These are phyloP conservation scores for Oehlia diaphana DNA, from an alignment of 192 early-diverging fungal species.

Conservation along the genomic window DNA sequence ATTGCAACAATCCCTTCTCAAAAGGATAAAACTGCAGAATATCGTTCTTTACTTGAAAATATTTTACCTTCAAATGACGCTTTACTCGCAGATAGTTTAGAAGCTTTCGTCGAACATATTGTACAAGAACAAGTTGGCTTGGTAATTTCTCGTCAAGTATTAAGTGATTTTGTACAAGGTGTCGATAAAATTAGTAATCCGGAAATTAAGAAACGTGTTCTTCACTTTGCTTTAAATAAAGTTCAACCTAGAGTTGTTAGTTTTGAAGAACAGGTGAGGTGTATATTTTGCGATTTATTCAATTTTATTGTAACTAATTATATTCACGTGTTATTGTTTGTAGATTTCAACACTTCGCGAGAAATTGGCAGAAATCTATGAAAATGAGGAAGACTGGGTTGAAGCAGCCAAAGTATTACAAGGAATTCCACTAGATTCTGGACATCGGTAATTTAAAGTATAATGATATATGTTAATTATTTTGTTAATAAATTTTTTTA, in stretches of 20 bases:
- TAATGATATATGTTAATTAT: neutral
- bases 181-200: slow-evolving; percentile 51
- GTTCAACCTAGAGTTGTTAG: slow-evolving; percentile 75
- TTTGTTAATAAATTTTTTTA: neutral
- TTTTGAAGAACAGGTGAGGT: slow-evolving; percentile 77
- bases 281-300: neutral
- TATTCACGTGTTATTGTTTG: neutral
- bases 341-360: slow-evolving; percentile 73
- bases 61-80: neutral
- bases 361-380: slow-evolving; percentile 72
- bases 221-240: slow-evolving; percentile 66
- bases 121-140: slow-evolving; percentile 66
- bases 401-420: slow-evolving; percentile 85
- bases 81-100: slow-evolving; percentile 7
- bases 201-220: slow-evolving; percentile 55
- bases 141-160: slow-evolving; percentile 71
- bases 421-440: slow-evolving; percentile 89
- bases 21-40: slow-evolving; percentile 33
- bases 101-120: slow-evolving; percentile 31
- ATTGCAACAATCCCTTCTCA: slow-evolving; percentile 23
- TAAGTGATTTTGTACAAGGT: slow-evolving; percentile 68
- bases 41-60: slow-evolving; percentile 23
- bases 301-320: neutral
- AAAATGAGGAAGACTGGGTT: slow-evolving; percentile 74
- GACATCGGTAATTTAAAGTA: slow-evolving; percentile 58